A percentile compares a stretch with the other conserved stretches of the same genome.
Evolutionary conservation across 768 basidiomycete genomes (phyloP).

Genomic region (Mycena crocata): DNA sequence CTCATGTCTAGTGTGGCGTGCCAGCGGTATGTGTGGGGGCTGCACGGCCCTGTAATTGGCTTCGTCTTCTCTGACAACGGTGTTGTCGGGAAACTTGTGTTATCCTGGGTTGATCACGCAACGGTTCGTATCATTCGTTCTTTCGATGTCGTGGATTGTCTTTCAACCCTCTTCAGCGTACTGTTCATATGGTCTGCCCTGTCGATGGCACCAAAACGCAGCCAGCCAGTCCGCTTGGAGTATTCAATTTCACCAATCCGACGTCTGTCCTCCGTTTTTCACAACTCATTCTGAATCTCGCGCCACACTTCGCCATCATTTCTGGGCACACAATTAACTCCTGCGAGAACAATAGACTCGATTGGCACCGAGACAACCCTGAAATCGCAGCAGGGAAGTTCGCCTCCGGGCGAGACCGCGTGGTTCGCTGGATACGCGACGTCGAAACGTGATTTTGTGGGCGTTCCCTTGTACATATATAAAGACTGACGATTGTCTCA

Average conservation of each 20-base stretch:
- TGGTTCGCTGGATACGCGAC: too few species aligned
- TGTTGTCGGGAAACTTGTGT: background rate
- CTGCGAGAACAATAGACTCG: conserved; percentile 8
- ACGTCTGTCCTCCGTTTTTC: background rate
- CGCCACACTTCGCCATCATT: background rate
- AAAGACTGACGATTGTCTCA: too few species aligned
- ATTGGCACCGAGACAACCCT: conserved; percentile 22
- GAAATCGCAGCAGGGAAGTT: too few species aligned
- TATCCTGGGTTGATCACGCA: conserved; percentile 3
- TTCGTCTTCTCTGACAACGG: background rate
- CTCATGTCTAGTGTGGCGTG: conserved; percentile 8
- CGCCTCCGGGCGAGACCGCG: too few species aligned
- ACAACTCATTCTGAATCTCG: conserved; percentile 4
- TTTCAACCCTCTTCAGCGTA: background rate
- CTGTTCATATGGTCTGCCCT: too few species aligned
- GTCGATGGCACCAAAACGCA: too few species aligned
- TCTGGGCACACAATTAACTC: background rate
- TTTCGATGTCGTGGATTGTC: background rate
- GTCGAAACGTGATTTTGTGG: too few species aligned
- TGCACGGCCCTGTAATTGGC: background rate
- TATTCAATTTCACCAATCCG: too few species aligned
- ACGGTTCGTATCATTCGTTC: conserved; percentile 2
- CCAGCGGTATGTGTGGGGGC: conserved; percentile 14
- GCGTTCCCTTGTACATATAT: too few species aligned
- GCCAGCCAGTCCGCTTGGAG: too few species aligned